phyloP scores from a whole-genome alignment of 1,284 basidiomycete genomes.

The Afroboletus lepidellus region DNA sequence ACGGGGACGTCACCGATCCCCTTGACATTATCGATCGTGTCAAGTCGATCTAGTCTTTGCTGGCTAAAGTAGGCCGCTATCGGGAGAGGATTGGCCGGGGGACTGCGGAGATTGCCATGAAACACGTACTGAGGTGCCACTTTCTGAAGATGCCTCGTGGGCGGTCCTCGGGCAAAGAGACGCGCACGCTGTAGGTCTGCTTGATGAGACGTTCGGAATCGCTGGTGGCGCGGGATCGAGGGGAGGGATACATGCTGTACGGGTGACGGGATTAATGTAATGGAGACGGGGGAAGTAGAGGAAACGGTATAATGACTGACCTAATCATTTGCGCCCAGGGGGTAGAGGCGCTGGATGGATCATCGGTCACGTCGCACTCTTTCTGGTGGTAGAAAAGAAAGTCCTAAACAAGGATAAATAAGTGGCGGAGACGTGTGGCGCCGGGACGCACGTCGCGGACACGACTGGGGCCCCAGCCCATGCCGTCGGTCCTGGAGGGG shows the following conservation, averaged over 20 bases:
- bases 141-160: constrained; percentile 64
- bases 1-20: constrained; percentile 62
- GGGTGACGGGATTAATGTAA: constrained; percentile 16
- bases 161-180: constrained; percentile 65
- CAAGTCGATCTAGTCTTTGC: constrained; percentile 62
- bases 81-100: constrained; percentile 13
- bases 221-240: constrained; percentile 38
- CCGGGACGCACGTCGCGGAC: constrained; percentile 63
- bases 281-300: constrained; percentile 5
- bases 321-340: constrained; percentile 76
- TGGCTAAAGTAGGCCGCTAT: constrained; percentile 80
- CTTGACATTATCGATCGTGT: constrained; percentile 63
- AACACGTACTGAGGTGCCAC: constrained; percentile 74
- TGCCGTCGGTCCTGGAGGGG: constrained; percentile 70
- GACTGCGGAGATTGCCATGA: constrained; percentile 27
- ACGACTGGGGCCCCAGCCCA: constrained; percentile 78
- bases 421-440: not conserved
- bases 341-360: constrained; percentile 60
- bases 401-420: constrained; percentile 46
- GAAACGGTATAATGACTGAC: constrained; percentile 36
- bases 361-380: constrained; percentile 64
- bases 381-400: constrained; percentile 83
- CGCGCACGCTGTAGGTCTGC: constrained; percentile 81
- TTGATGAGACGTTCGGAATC: constrained; percentile 68
- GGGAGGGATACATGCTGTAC: constrained; percentile 36